Conservation (phyloP, 2,329 filamentous ascomycete genomes). For the Pseudopyrenochaeta lycopersici region DNA sequence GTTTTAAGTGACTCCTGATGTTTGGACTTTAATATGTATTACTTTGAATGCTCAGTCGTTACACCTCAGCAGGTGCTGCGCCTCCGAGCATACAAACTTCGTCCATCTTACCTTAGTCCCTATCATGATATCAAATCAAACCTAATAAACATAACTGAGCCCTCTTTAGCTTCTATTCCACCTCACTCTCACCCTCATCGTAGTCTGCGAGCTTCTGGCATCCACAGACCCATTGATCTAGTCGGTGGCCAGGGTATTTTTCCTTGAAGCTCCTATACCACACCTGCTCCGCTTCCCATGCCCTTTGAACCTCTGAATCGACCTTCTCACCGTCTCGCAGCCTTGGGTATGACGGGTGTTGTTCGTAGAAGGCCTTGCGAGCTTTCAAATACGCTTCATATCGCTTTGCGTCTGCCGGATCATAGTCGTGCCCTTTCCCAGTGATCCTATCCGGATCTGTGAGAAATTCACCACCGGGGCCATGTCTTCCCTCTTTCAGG, state of each 20-base stretch:
- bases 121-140: background rate
- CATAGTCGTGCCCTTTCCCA: constrained; percentile 32
- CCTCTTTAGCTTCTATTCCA: constrained; percentile 11
- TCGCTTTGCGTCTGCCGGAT: constrained; percentile 15
- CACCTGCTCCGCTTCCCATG: constrained; percentile 8
- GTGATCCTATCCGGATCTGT: constrained; percentile 24
- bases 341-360: constrained; percentile 1
- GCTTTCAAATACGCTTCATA: constrained; percentile 6
- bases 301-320: background rate
- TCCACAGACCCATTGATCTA: constrained; percentile 36
- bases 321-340: background rate
- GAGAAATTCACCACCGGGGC: constrained; percentile 24
- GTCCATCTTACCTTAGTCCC: background rate
- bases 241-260: constrained; percentile 27
- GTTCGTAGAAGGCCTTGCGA: background rate
- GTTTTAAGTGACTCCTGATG: no score
- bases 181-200: constrained; percentile 19
- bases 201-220: constrained; percentile 22
- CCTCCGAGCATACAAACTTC: no score
- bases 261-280: constrained; percentile 20
- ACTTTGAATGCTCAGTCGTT: no score
- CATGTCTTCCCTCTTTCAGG: constrained; percentile 33
- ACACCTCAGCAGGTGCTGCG: no score
- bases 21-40: no score
- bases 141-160: background rate